phyloP scores from a whole-genome alignment of 2,329 filamentous ascomycete genomes.

The Didymella exigua region DNA sequence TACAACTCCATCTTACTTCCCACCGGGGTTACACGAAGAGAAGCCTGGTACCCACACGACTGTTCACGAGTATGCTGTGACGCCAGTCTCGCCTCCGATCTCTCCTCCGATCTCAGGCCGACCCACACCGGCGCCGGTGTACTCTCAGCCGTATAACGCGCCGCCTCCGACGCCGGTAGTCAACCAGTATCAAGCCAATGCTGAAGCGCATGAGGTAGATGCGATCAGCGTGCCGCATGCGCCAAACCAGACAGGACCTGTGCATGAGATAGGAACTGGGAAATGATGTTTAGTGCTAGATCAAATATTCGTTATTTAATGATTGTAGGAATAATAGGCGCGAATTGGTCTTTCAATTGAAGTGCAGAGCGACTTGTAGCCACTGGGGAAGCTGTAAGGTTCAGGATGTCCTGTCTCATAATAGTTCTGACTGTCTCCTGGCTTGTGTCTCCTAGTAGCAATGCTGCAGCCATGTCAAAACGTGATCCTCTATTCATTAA shows the following conservation, averaged over 20 bases:
- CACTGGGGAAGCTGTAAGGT: too few relatives aligned
- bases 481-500: too few relatives aligned
- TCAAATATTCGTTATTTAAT: too few relatives aligned
- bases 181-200: constrained; percentile 14
- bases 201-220: constrained; percentile 28
- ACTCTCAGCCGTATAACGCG: constrained; percentile 23
- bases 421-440: too few relatives aligned
- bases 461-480: too few relatives aligned
- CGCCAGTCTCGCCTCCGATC: constrained; percentile 11
- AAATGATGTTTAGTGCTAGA: too few relatives aligned
- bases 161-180: constrained; percentile 8
- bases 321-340: too few relatives aligned
- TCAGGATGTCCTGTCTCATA: too few relatives aligned
- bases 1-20: constrained; percentile 18
- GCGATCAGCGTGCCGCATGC: constrained; percentile 22
- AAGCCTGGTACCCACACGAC: constrained; percentile 28
- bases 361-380: too few relatives aligned
- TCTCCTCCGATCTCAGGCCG: constrained; percentile 26
- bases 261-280: constrained; percentile 29
- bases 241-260: constrained; percentile 1
- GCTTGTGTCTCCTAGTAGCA: too few relatives aligned
- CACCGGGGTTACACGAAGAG: constrained; percentile 12
- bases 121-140: constrained; percentile 31
- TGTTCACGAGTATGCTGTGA: constrained; percentile 22
- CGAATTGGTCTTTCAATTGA: too few relatives aligned